Percentiles rank a stretch among this genome's conserved stretches.
These are phyloP conservation scores for Tylopilus orsonianus DNA, from an alignment of 1,284 basidiomycete species.

Conservation along the genomic window DNA sequence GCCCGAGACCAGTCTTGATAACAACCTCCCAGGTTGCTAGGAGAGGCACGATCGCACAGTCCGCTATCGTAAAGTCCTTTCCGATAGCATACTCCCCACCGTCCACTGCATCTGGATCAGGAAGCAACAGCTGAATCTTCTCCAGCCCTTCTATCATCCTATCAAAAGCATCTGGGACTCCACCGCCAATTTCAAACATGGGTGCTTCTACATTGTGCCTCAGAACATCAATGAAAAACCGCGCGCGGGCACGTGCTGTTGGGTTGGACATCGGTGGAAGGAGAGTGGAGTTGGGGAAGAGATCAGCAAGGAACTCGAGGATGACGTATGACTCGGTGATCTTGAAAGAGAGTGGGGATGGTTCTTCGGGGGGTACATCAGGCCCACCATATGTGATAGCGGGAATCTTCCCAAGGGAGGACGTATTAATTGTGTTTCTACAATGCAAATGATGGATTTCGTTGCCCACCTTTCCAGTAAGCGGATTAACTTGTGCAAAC, in stretches of 20 bases:
- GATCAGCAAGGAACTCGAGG: slow-evolving; percentile 61
- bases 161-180: no score
- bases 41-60: slow-evolving; percentile 52
- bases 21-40: slow-evolving; percentile 41
- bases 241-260: slow-evolving; percentile 51
- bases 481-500: slow-evolving; percentile 11
- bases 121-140: slow-evolving; percentile 37
- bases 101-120: slow-evolving; percentile 6
- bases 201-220: slow-evolving; percentile 25
- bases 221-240: slow-evolving; percentile 58
- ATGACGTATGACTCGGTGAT: slow-evolving; percentile 62
- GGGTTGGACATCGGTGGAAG: slow-evolving; percentile 43
- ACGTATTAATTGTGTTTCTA: background rate
- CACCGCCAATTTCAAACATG: background rate
- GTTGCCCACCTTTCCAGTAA: slow-evolving; percentile 14
- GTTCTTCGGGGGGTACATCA: slow-evolving; percentile 44
- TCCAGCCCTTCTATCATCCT: no score
- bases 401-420: slow-evolving; percentile 42
- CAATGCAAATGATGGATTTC: no score
- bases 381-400: slow-evolving; percentile 61
- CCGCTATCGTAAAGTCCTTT: slow-evolving; percentile 47
- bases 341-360: slow-evolving; percentile 56
- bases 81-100: slow-evolving; percentile 35
- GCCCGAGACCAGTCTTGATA: slow-evolving; percentile 45
- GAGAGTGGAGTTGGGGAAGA: slow-evolving; percentile 45